These are phyloP conservation scores for Debaryomyces hansenii DNA, from an alignment of 805 yeast species.

Conservation along the genomic window DNA sequence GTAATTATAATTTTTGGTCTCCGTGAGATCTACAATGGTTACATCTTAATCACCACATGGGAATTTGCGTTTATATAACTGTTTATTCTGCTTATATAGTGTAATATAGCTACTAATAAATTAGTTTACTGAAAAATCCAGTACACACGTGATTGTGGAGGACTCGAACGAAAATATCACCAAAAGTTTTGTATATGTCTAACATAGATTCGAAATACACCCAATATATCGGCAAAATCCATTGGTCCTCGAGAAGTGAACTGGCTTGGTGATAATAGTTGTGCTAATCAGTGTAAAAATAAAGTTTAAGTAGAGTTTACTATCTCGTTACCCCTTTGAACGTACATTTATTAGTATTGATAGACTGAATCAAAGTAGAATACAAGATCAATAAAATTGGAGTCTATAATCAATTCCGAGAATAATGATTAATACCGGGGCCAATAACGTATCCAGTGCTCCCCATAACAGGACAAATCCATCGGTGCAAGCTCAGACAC, in stretches of 20 bases:
- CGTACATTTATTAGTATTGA: too few species aligned
- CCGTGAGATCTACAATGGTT: too few species aligned
- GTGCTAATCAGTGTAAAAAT: neutral
- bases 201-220: neutral
- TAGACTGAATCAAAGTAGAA: too few species aligned
- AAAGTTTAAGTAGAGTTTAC: neutral
- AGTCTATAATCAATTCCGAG: neutral
- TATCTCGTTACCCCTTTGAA: too few species aligned
- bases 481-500: neutral
- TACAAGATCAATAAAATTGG: neutral
- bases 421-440: neutral
- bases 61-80: too few species aligned
- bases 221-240: neutral
- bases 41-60: too few species aligned
- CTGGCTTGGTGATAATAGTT: neutral
- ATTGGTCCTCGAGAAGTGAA: neutral
- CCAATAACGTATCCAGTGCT: slow-evolving; percentile 11
- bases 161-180: neutral
- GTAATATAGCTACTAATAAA: neutral
- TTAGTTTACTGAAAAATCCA: neutral
- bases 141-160: neutral
- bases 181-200: neutral
- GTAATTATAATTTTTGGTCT: too few species aligned
- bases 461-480: slow-evolving; percentile 21
- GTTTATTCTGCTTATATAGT: neutral